These are phyloP conservation scores for Candida ipomoeae DNA, from an alignment of 805 yeast genomes.

Conservation along the genomic window DNA sequence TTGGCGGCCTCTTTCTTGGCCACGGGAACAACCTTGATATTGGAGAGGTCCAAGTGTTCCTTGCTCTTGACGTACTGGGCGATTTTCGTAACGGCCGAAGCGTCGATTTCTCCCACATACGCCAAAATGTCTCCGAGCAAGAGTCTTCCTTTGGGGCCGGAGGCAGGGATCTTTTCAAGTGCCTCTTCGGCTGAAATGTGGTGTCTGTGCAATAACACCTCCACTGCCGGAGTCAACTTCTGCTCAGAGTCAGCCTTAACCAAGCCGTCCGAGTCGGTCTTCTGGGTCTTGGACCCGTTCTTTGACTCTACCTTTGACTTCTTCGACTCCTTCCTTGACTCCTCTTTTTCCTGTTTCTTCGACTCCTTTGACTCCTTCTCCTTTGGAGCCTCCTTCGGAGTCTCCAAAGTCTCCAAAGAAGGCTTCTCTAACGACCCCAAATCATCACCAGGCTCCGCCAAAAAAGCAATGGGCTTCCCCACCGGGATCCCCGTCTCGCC, in stretches of 20 bases:
- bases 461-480: conserved; percentile 82
- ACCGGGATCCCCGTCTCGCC: conserved; percentile 83
- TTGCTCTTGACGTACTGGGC: conserved; percentile 52
- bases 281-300: conserved; percentile 6
- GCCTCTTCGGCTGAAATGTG: conserved; percentile 70
- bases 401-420: conserved; percentile 21
- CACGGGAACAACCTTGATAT: conserved; percentile 45
- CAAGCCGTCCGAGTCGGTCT: neutral
- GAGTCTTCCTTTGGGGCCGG: conserved; percentile 86
- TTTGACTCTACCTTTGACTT: no score
- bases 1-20: conserved; percentile 21
- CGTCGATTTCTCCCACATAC: conserved; percentile 66
- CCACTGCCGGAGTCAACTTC: conserved; percentile 75
- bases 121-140: conserved; percentile 91
- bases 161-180: conserved; percentile 62
- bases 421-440: conserved; percentile 61
- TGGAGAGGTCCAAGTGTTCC: conserved; percentile 67
- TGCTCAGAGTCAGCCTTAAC: conserved; percentile 59
- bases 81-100: conserved; percentile 49
- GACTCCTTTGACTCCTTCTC: conserved; percentile 6
- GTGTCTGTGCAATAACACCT: conserved; percentile 55
- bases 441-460: conserved; percentile 89
- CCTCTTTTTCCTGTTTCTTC: conserved; percentile 11
- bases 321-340: neutral
- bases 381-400: conserved; percentile 11